Evolutionary conservation across 371 early-diverging fungal species (phyloP).

Genomic region (Mucor piriformis): DNA sequence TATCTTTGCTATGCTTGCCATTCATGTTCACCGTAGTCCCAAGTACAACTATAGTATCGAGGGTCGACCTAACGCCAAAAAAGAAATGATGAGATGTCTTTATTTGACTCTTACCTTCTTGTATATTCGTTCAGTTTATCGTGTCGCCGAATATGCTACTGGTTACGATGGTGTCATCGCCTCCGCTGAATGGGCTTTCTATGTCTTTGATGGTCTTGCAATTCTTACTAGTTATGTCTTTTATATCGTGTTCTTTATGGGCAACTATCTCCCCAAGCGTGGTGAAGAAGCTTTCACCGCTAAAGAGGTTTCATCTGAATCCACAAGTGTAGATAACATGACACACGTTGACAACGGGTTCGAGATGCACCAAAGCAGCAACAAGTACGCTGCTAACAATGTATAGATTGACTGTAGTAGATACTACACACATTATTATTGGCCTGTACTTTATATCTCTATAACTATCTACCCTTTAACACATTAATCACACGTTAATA

Average conservation of each 20-base stretch:
- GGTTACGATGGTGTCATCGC: slow-evolving; percentile 15
- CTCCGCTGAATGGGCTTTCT: slow-evolving; percentile 22
- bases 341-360: neutral
- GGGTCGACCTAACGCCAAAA: slow-evolving; percentile 13
- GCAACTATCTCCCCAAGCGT: slow-evolving; percentile 18
- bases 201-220: slow-evolving; percentile 21
- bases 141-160: slow-evolving; percentile 22
- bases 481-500: too few relatives aligned
- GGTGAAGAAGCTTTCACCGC: neutral
- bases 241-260: slow-evolving; percentile 18
- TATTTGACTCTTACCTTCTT: slow-evolving; percentile 17
- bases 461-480: too few relatives aligned
- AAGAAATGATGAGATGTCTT: slow-evolving; percentile 7
- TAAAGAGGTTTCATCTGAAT: neutral
- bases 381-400: neutral
- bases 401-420: neutral
- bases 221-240: slow-evolving; percentile 9
- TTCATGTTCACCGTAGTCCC: slow-evolving; percentile 16
- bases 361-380: neutral
- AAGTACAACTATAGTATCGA: slow-evolving; percentile 10
- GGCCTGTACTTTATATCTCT: too few relatives aligned
- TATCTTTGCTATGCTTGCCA: slow-evolving; percentile 7
- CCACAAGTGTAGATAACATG: neutral
- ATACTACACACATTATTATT: too few relatives aligned
- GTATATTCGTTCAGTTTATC: slow-evolving; percentile 25